Evolutionary conservation across 2,329 filamentous ascomycete genomes (phyloP).

Genomic region (Fusarium sp.): DNA sequence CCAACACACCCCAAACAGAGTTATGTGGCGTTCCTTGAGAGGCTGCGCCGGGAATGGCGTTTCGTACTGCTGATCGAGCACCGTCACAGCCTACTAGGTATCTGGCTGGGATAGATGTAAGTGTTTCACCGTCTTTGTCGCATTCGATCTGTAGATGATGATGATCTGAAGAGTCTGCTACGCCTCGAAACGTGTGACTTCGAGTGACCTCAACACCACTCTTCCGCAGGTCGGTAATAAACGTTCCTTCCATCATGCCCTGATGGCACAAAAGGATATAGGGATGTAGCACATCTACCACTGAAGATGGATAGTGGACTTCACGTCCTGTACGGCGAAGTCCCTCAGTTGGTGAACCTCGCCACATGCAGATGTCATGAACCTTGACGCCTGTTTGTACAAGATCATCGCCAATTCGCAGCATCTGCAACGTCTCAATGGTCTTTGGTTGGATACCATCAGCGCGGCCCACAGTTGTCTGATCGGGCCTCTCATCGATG

Average conservation of each 20-base stretch:
- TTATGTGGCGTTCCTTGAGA: constrained; percentile 65
- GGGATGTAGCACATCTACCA: constrained; percentile 65
- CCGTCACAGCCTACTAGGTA: constrained; percentile 63
- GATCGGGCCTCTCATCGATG: constrained; percentile 74
- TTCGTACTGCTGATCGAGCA: constrained; percentile 75
- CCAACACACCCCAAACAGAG: constrained; percentile 75
- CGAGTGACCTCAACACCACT: constrained; percentile 73
- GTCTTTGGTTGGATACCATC: constrained; percentile 82
- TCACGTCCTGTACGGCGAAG: constrained; percentile 72
- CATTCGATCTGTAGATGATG: constrained; percentile 58
- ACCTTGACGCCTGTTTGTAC: constrained; percentile 75
- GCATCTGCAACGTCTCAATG: constrained; percentile 79
- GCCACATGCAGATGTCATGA: constrained; percentile 80
- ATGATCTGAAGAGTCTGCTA: constrained; percentile 49
- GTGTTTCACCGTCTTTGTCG: not conserved
- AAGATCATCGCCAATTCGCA: constrained; percentile 73
- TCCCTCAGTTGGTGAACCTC: constrained; percentile 59
- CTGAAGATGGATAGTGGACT: constrained; percentile 70
- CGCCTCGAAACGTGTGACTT: constrained; percentile 67
- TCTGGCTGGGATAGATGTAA: constrained; percentile 10
- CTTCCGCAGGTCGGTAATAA: constrained; percentile 74
- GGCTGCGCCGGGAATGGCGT: constrained; percentile 66
- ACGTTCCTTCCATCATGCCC: constrained; percentile 77
- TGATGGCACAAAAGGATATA: constrained; percentile 73
- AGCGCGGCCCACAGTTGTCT: constrained; percentile 73